phyloP scores from a whole-genome alignment of 495 filamentous ascomycete genomes.

The Rhizodiscina lignyota region DNA sequence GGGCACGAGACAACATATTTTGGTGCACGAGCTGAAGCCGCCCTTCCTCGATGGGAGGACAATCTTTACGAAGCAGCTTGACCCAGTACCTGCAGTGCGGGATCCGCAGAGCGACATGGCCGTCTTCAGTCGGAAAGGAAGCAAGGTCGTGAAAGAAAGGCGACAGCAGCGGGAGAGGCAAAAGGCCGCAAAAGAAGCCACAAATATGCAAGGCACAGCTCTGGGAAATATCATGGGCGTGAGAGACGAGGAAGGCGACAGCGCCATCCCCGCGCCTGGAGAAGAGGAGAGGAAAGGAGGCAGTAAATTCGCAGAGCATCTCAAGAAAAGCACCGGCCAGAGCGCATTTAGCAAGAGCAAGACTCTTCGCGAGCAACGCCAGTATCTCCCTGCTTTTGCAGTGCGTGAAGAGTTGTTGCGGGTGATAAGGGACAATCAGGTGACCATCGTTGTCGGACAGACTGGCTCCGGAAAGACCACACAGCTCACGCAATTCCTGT shows the following conservation, averaged over 20 bases:
- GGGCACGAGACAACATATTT: slow-evolving; percentile 71
- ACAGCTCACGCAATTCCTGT: slow-evolving; percentile 86
- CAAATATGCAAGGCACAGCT: slow-evolving; percentile 80
- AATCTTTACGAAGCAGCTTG: slow-evolving; percentile 93
- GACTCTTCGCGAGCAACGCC: slow-evolving; percentile 75
- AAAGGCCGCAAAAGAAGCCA: slow-evolving; percentile 90
- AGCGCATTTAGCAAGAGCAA: slow-evolving; percentile 91
- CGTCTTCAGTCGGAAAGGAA: slow-evolving; percentile 92
- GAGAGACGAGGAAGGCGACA: slow-evolving; percentile 88
- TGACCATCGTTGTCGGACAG: slow-evolving; percentile 90
- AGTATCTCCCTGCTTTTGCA: slow-evolving; percentile 91
- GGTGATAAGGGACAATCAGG: slow-evolving; percentile 93
- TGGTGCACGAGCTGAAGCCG: slow-evolving; percentile 87
- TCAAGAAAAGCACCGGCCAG: slow-evolving; percentile 79
- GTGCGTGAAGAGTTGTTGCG: slow-evolving; percentile 89
- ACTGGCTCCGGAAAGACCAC: slow-evolving; percentile 96
- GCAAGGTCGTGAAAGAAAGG: slow-evolving; percentile 78
- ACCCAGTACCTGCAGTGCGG: slow-evolving; percentile 81
- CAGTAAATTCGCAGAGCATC: slow-evolving; percentile 78
- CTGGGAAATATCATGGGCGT: slow-evolving; percentile 89
- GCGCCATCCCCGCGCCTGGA: slow-evolving; percentile 56
- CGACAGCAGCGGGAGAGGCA: slow-evolving; percentile 86
- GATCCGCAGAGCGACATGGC: slow-evolving; percentile 99
- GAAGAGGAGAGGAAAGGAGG: slow-evolving; percentile 47
- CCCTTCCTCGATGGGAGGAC: slow-evolving; percentile 91